phyloP scores from a whole-genome alignment of 2,329 filamentous ascomycete species.

The Microcyclosporella mali region DNA sequence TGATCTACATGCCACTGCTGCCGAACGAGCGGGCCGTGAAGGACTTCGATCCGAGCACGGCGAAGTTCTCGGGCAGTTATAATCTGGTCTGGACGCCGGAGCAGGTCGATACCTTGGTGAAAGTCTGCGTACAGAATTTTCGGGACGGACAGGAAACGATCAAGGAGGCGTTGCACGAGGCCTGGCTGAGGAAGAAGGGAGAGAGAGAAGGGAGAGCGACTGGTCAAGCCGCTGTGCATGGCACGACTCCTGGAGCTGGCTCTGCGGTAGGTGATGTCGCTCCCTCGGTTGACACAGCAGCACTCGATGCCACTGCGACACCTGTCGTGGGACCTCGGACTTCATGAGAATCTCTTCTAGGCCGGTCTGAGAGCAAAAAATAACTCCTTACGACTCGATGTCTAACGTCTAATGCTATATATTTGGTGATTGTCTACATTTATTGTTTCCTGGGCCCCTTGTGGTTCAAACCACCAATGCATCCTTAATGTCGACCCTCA shows the following conservation, averaged over 20 bases:
- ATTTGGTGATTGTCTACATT: not conserved
- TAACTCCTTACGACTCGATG: not conserved
- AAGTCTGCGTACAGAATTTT: conserved; percentile 26
- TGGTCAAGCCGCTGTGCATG: too few relatives aligned
- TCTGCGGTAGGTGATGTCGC: not conserved
- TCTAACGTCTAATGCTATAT: not conserved
- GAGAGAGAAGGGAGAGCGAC: conserved; percentile 9
- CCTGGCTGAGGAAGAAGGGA: conserved; percentile 21
- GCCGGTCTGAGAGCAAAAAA: too few relatives aligned
- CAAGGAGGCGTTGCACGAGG: conserved; percentile 22
- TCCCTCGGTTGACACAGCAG: not conserved
- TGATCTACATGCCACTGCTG: conserved; percentile 30
- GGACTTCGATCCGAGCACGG: conserved; percentile 29
- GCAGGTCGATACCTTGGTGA: conserved; percentile 30
- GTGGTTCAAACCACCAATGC: conserved; percentile 40
- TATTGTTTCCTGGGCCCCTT: not conserved
- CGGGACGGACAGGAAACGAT: conserved; percentile 22
- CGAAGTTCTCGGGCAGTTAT: conserved; percentile 29
- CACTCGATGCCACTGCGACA: not conserved
- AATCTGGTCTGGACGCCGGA: conserved; percentile 32
- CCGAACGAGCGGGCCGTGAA: conserved; percentile 30
- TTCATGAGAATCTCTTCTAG: too few relatives aligned
- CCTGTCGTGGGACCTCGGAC: too few relatives aligned
- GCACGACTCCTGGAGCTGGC: too few relatives aligned
- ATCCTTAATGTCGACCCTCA: conserved; percentile 63